These are phyloP conservation scores for Dillenia turbinata DNA, from an alignment of 164 flowering plant genomes.

Conservation along the genomic window DNA sequence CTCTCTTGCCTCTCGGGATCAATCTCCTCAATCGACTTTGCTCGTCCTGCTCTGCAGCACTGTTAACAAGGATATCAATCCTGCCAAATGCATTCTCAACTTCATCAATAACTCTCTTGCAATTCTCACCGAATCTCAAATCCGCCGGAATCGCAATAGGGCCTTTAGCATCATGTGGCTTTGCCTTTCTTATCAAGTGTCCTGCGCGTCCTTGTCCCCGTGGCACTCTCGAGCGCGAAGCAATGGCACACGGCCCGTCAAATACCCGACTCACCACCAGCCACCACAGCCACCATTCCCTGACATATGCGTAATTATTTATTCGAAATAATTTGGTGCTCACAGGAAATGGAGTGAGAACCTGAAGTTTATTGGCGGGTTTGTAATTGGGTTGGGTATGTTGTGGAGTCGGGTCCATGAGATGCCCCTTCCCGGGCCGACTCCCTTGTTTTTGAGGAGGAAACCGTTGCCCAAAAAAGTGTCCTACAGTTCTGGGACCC, in stretches of 20 bases:
- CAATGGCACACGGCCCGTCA: conserved; percentile 64
- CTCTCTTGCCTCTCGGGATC: conserved; percentile 43
- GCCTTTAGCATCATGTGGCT: conserved; percentile 37
- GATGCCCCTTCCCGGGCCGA: conserved; percentile 71
- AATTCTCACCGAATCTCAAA: conserved; percentile 55
- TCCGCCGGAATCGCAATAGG: conserved; percentile 58
- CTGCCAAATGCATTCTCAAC: conserved; percentile 47
- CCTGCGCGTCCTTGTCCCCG: conserved; percentile 71
- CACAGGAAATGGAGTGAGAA: conserved; percentile 6
- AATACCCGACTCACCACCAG: conserved; percentile 82
- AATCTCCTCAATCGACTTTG: conserved; percentile 37
- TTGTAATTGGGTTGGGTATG: conserved; percentile 33
- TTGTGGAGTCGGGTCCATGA: conserved; percentile 62
- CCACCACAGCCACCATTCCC: conserved; percentile 74
- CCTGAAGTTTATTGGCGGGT: conserved; percentile 58
- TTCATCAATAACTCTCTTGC: conserved; percentile 54
- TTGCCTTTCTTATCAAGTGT: conserved; percentile 43
- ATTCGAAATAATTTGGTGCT: not conserved
- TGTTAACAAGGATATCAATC: conserved; percentile 59
- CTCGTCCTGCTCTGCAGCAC: conserved; percentile 56
- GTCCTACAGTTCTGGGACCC: no score
- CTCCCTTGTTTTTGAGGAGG: conserved; percentile 66
- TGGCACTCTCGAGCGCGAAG: conserved; percentile 70
- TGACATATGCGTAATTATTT: conserved; percentile 9
- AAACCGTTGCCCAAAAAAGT: conserved; percentile 13